Evolutionary conservation across 228 moss, liverwort and hornwort genomes (phyloP), one percentile per base, ranked within the genome.

Genomic region (Sphagnum magellanicum): DNA sequence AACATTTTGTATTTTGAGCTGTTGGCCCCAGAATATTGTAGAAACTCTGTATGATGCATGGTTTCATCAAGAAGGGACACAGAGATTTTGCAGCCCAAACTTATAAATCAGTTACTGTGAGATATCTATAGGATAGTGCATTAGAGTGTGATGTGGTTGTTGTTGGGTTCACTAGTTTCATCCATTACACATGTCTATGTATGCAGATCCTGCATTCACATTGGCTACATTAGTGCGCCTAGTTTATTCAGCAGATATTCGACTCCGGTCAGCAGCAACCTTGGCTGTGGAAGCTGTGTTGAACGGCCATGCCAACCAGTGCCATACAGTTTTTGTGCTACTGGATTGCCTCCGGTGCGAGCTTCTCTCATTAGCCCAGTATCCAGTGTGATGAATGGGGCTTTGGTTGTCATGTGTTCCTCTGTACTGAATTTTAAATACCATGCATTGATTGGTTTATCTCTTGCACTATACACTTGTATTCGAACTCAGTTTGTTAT

Each of bases 201-300:
- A 32, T 32, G 32, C 91, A 98, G 98, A 94, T 82, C 87, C 94
- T 57, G 78, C 81, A 4, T 90, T 98, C 67, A 90, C 93, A 50
- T 74, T 98, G 69, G 82, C 87, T 53, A 74, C 81, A 66, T 74
- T 98, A 70, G 74, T 98, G 74, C 82, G 77, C 59, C 78, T 90
- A 61, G 73, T 98, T 15, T 94, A 92, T 76, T 90, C 92, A 13
- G 77, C 77, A 7, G 92, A 98, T 80, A 89, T 82, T 53, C 87
- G 84, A 53, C 82, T 87, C 70, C 83, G 94, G 69, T 98, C 98
- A 67, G 93, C 98, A 68, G 93, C 98, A 63, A 89, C 82, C 79
- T 79, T 84, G 67, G 87, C 90, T 73, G 72, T 98, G 63, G 75
- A 81, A 64, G 86, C 94, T 79, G 79, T 98, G 66, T 67, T 98